Base-by-base conservation (phyloP, 192 early-diverging fungal genomes). In the Entomortierella beljakovae region DNA sequence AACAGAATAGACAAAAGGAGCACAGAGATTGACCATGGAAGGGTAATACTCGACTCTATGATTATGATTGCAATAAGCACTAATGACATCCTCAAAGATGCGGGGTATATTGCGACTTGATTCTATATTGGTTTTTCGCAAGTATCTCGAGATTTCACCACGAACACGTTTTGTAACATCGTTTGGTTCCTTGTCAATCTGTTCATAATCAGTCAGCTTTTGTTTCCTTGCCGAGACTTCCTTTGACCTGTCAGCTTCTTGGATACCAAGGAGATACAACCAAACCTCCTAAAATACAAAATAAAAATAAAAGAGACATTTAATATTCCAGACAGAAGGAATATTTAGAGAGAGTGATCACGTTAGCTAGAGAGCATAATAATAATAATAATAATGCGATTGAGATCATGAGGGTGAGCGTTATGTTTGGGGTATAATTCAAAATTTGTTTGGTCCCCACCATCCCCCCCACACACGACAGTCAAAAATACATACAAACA, bases 241-340 rank as follows among this genome's bases (percentile, higher is more conserved):
- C 83, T 75, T 85, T 88, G 91, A 92, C 73, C 92, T 83, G 83
- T 97, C 93, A 10, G 94, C 84, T 57, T 90, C 84, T 80, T 94
- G 88, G 28, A 96, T 92, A 53, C 91, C 93, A 28, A 97, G 86
- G 52, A 97, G 82, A 60, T 90, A 95, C 82, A 94, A 91, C 95
- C 95, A 97, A 33, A 92, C 93, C 49, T 93, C 93, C 89, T 89
- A 71, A 79, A 32, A 25, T 40, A 29, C 35, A 35, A 29, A 43
- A 38, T n/a, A n/a, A n/a, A n/a, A n/a, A n/a, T n/a, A 31, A 22
- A 48, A 35, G 8, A 52, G 33, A 57, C 1, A 60, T 29, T 56
- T 35, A 67, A 37, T 10, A 56, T 29, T 48, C 51, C 42, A 64
- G 28, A 43, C n/a, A 34, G 22, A 38, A 57, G 31, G 26, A 38